Conservation (phyloP, 2,329 filamentous ascomycete genomes). For the Aspergillus sp. region DNA sequence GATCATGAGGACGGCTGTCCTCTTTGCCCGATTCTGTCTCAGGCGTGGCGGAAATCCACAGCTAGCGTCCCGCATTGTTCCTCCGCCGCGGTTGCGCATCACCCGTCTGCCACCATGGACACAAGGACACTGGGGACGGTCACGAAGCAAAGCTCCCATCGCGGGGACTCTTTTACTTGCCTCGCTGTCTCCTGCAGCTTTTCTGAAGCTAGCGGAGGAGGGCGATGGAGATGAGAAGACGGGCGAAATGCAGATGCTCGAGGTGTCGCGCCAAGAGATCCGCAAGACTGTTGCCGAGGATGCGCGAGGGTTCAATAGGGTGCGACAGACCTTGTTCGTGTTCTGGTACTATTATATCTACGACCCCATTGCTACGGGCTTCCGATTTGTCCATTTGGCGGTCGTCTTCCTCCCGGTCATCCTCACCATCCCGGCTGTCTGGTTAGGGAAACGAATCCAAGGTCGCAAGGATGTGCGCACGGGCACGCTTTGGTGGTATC, state of each 20-base stretch:
- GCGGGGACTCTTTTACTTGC: slow-evolving; percentile 37
- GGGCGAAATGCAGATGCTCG: slow-evolving; percentile 81
- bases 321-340: slow-evolving; percentile 61
- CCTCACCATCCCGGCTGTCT: slow-evolving; percentile 73
- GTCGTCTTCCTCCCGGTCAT: slow-evolving; percentile 91
- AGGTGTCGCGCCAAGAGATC: slow-evolving; percentile 76
- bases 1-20: slow-evolving; percentile 52
- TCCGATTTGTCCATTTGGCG: slow-evolving; percentile 84
- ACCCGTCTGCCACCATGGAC: slow-evolving; percentile 24
- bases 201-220: slow-evolving; percentile 58
- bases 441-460: slow-evolving; percentile 66
- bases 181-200: slow-evolving; percentile 57
- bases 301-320: slow-evolving; percentile 57
- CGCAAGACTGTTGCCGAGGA: slow-evolving; percentile 65
- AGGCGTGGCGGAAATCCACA: slow-evolving; percentile 39
- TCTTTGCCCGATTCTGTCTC: slow-evolving; percentile 51
- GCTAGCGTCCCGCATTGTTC: slow-evolving; percentile 29
- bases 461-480: slow-evolving; percentile 70
- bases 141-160: slow-evolving; percentile 23
- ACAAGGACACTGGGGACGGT: slow-evolving; percentile 13
- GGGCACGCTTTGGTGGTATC: slow-evolving; percentile 93
- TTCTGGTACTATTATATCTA: slow-evolving; percentile 60
- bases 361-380: slow-evolving; percentile 81
- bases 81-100: slow-evolving; percentile 31
- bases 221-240: slow-evolving; percentile 58